Evolutionary conservation across 768 basidiomycete species (phyloP), one percentile per base, ranked within the genome.

Genomic region (Flagelloscypha sp.): DNA sequence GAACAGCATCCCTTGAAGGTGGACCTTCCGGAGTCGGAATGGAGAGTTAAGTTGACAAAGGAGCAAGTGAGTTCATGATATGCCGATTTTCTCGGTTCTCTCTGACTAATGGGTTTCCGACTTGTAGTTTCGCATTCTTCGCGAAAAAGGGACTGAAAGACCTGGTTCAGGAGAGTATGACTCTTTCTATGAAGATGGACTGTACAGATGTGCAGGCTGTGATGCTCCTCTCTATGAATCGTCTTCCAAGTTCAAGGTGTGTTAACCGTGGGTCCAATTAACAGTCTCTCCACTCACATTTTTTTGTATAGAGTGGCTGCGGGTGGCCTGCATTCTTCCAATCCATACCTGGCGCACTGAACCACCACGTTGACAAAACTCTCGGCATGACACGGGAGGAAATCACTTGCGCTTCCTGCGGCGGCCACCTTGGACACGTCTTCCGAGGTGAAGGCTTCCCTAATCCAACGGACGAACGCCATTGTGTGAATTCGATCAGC

Each of bases 281-380:
- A n/a, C n/a, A n/a, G n/a, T n/a, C n/a, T n/a, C n/a, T n/a, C n/a
- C n/a, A n/a, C n/a, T n/a, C n/a, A n/a, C 15, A 11, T 30, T 23
- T 10, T 15, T 44, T 5, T 21, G 28, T 30, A 12, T 35, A 71
- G 70, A 90, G 86, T 40, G 88, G 89, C 6, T 94, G 88, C 49
- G 92, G 92, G 16, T 97, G 92, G 92, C 92, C 93, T n/a, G 88
- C 92, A 1, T 97, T 95, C 70, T 97, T 83, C 53, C 92, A 94
- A 53, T 89, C 90, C 6, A 75, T 94, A 42, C 92, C 92, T 5
- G 92, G 90, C 22, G 88, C 92, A 16, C 85, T 97, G 20, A 71
- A 51, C 40, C 66, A 81, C 25, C 83, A 90, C 44, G 79, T 81
- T 43, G 92, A 95, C 55, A 58, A 40, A 11, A 58, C 77, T 0